Evolutionary conservation across 805 yeast genomes (phyloP).

Genomic region (Myxozyma lipomycoides): DNA sequence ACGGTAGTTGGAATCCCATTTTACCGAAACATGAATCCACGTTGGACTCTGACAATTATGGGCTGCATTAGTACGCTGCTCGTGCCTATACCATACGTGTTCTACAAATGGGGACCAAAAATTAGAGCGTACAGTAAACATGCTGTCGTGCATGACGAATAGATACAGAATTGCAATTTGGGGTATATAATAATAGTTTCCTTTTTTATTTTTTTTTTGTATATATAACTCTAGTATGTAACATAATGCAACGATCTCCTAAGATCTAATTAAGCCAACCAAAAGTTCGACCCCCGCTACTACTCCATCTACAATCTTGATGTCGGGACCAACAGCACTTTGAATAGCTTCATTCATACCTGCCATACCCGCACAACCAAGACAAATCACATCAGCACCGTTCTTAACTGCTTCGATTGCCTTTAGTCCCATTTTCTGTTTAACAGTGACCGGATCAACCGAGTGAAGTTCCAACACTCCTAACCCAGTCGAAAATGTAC

Average conservation of each 20-base stretch:
- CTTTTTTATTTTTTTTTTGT: neutral
- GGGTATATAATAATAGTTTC: no score
- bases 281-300: slow-evolving; percentile 47
- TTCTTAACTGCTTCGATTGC: slow-evolving; percentile 34
- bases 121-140: slow-evolving; percentile 36
- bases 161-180: no score
- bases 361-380: slow-evolving; percentile 57
- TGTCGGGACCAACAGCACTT: slow-evolving; percentile 38
- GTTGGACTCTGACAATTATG: slow-evolving; percentile 39
- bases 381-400: slow-evolving; percentile 42
- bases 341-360: slow-evolving; percentile 45
- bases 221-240: neutral
- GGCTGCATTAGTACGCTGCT: slow-evolving; percentile 30
- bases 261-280: slow-evolving; percentile 31
- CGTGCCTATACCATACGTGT: slow-evolving; percentile 55
- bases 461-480: slow-evolving; percentile 36
- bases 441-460: slow-evolving; percentile 28
- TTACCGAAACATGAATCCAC: slow-evolving; percentile 48
- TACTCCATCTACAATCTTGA: slow-evolving; percentile 47
- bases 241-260: neutral
- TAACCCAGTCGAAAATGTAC: slow-evolving; percentile 29
- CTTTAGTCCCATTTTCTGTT: slow-evolving; percentile 29
- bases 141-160: no score
- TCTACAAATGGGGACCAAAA: slow-evolving; percentile 48
- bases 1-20: slow-evolving; percentile 54